Conservation (phyloP, 2,329 filamentous ascomycete species). For the Chrysoporthe austroafricana region DNA sequence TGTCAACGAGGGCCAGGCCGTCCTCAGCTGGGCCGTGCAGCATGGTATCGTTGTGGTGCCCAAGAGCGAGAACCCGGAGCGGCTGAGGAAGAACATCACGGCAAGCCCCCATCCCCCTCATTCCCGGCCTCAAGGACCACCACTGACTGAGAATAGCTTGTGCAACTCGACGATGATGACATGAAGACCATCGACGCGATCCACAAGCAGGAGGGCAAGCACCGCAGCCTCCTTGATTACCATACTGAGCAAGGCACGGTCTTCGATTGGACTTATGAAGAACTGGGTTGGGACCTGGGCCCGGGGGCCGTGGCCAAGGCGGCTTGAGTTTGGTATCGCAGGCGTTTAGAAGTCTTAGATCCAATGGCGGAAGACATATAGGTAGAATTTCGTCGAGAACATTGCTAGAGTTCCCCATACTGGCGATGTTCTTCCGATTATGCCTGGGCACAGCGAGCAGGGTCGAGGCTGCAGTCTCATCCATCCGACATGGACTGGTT, state of each 20-base stretch:
- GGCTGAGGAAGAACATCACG: constrained; percentile 25
- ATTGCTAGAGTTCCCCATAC: not conserved
- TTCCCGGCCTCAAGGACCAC: not conserved
- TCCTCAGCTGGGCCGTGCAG: constrained; percentile 26
- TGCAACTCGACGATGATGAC: constrained; percentile 23
- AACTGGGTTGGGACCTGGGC: constrained; percentile 23
- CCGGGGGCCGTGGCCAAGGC: constrained; percentile 14
- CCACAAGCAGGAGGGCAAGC: constrained; percentile 23
- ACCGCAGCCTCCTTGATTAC: constrained; percentile 25
- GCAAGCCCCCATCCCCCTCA: constrained; percentile 3
- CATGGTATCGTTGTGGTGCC: constrained; percentile 24
- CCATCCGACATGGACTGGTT: not conserved
- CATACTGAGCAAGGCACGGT: constrained; percentile 16
- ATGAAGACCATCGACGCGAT: constrained; percentile 16
- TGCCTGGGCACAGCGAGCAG: not conserved
- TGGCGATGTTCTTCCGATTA: not conserved
- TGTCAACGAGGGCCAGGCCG: constrained; percentile 20
- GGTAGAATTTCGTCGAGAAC: not conserved
- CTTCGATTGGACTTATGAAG: constrained; percentile 26
- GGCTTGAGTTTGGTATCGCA: not conserved
- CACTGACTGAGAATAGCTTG: constrained; percentile 11
- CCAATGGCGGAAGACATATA: not conserved
- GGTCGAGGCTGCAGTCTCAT: not conserved
- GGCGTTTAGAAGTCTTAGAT: not conserved
- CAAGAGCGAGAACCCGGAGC: constrained; percentile 27